Evolutionary conservation across 2,329 filamentous ascomycete species (phyloP), one percentile per base, ranked within the genome.

Genomic region (Ciborinia camelliae): DNA sequence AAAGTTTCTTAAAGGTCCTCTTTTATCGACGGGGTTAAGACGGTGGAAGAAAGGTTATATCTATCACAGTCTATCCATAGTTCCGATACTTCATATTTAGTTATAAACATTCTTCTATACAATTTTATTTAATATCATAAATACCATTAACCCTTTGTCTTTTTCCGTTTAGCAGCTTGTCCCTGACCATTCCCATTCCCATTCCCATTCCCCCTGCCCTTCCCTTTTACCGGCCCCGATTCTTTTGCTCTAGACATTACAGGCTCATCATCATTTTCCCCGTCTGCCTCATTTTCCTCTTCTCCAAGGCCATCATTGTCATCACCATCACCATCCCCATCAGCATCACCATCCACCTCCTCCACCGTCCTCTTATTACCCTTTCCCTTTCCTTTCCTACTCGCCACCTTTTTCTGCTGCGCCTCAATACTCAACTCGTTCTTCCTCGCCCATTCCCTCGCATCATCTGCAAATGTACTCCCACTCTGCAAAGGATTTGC

Each of bases 391-490:
- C 43, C 66, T n/a, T n/a, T n/a, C 52, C 63, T 68, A 69, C 41
- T 65, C 60, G 61, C 51, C 43, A 51, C 65, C 57, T 67, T 32
- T 63, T 65, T 65, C 66, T 73, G 70, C 55, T 67, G 71, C 63
- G 71, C 71, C 54, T 70, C 72, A 61, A 68, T 69, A 50, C 72
- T 71, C 28, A 73, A 61, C 61, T 75, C 74, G 64, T 74, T 73
- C 62, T 71, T 73, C 66, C 68, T 71, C 23, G 68, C 74, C 72
- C 73, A 75, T 59, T 73, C 70, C 47, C 57, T 67, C n/a, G 72
- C 74, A 50, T 73, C 65, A 60, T 76, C 73, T 1, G 68, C 73
- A 67, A 74, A 73, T 1, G 74, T 75, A 2, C 50, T 61, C 20
- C 37, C 52, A 60, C 28, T 57, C 65, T 2, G 62, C 52, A n/a